A percentile compares a stretch with the other conserved stretches of the same genome.
phyloP scores from a whole-genome alignment of 1,284 basidiomycete genomes.

The Leccinum pachyderme region DNA sequence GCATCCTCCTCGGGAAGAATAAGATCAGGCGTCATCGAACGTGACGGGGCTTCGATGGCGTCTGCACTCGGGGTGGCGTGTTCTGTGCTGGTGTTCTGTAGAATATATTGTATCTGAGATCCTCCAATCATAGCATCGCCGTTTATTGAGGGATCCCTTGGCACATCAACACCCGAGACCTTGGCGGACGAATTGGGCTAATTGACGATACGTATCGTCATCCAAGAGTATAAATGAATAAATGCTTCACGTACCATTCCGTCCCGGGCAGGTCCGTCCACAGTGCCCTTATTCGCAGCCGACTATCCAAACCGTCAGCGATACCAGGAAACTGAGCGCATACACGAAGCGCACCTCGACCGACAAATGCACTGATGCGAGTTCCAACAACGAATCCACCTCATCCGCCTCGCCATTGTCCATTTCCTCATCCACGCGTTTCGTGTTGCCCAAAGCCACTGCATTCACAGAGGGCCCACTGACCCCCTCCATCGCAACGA shows the following conservation, averaged over 20 bases:
- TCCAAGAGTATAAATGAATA: not conserved
- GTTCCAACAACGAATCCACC: conserved; percentile 22
- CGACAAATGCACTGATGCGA: conserved; percentile 27
- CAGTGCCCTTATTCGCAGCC: not conserved
- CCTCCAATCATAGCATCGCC: not conserved
- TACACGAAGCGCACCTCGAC: conserved; percentile 12
- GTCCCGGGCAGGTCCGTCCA: not conserved
- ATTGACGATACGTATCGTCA: not conserved
- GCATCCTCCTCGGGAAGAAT: conserved; percentile 16
- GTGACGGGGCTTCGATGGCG: not conserved
- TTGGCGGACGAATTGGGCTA: not conserved
- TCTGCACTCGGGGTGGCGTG: not conserved
- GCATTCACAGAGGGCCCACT: not conserved
- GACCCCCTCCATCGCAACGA: not conserved
- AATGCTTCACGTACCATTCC: not conserved
- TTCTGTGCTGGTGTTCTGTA: conserved; percentile 4
- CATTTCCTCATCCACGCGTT: not conserved
- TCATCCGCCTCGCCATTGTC: conserved; percentile 9
- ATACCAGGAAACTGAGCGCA: not conserved
- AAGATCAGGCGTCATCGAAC: conserved; percentile 17
- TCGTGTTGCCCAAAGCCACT: not conserved
- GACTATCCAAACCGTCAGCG: conserved; percentile 10
- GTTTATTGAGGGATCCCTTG: not conserved
- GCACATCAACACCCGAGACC: not conserved
- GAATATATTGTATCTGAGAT: not conserved